phyloP scores from a whole-genome alignment of 345 rosid genomes.

The Populus davidiana region DNA sequence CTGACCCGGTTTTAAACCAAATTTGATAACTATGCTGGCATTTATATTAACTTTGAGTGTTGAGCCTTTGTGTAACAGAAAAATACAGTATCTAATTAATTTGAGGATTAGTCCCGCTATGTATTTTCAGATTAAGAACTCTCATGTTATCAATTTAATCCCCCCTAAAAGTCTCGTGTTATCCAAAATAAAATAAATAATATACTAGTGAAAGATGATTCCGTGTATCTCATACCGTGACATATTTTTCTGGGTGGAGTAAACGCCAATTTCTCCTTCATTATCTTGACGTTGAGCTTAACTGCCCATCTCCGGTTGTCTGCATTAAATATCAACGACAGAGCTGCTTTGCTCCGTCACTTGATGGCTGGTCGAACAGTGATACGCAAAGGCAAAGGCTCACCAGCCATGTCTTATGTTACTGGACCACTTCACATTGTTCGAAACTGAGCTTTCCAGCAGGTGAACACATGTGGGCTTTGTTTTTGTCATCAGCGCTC shows the following conservation, averaged over 20 bases:
- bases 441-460: conserved; percentile 16
- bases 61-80: too few relatives aligned
- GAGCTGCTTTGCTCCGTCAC: not conserved
- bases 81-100: too few relatives aligned
- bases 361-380: not conserved
- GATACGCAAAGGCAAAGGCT: not conserved
- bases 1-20: too few relatives aligned
- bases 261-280: too few relatives aligned
- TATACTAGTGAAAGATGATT: not conserved
- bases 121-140: not conserved
- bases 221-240: not conserved
- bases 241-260: too few relatives aligned
- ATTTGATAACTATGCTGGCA: too few relatives aligned
- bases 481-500: conserved; percentile 13
- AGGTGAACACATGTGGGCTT: conserved; percentile 27
- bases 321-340: not conserved
- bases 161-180: not conserved
- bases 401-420: not conserved
- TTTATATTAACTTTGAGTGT: too few relatives aligned
- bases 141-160: too few relatives aligned
- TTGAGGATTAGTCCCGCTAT: not conserved
- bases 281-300: too few relatives aligned
- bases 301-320: not conserved
- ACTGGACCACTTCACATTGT: conserved; percentile 28
- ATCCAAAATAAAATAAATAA: not conserved